Percentiles rank a stretch among this genome's conserved stretches.
These are phyloP conservation scores for Dothistroma pini DNA, from an alignment of 2,329 filamentous ascomycete species.

Conservation along the genomic window DNA sequence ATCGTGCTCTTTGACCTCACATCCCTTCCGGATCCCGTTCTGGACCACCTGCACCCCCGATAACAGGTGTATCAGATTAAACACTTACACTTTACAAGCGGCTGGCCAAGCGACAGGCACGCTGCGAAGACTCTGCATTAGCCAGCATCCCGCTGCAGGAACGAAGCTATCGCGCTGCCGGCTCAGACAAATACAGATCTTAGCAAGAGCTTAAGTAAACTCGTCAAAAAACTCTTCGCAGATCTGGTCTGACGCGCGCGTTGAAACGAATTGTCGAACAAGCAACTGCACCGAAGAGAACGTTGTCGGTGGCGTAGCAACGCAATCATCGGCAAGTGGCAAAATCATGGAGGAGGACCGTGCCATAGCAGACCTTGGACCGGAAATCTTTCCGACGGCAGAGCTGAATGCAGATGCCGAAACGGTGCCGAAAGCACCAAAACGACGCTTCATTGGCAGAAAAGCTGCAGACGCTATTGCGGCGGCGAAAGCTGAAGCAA, in stretches of 20 bases:
- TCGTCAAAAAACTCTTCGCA: background rate
- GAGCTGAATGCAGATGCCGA: conserved; percentile 53
- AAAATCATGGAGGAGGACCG: conserved; percentile 72
- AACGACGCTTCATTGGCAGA: conserved; percentile 86
- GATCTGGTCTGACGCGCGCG: conserved; percentile 2
- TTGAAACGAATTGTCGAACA: background rate
- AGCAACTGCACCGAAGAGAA: background rate
- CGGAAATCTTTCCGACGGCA: conserved; percentile 58
- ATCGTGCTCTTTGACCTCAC: background rate
- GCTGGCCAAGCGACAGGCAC: background rate
- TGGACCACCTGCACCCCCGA: background rate
- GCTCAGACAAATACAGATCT: background rate
- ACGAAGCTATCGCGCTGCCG: background rate
- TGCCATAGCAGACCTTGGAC: conserved; percentile 64
- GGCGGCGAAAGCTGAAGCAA: conserved; percentile 41
- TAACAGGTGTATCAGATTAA: background rate
- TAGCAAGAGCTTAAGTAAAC: background rate
- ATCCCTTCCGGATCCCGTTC: background rate
- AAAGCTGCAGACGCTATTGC: conserved; percentile 65
- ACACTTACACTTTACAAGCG: conserved; percentile 1
- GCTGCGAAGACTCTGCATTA: background rate
- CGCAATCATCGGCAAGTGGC: background rate
- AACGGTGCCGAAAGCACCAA: conserved; percentile 64
- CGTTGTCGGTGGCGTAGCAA: background rate
- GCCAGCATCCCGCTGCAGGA: background rate